Conservation (phyloP, 108 stramenopile genomes). For the Nitzschia inconspicua region DNA sequence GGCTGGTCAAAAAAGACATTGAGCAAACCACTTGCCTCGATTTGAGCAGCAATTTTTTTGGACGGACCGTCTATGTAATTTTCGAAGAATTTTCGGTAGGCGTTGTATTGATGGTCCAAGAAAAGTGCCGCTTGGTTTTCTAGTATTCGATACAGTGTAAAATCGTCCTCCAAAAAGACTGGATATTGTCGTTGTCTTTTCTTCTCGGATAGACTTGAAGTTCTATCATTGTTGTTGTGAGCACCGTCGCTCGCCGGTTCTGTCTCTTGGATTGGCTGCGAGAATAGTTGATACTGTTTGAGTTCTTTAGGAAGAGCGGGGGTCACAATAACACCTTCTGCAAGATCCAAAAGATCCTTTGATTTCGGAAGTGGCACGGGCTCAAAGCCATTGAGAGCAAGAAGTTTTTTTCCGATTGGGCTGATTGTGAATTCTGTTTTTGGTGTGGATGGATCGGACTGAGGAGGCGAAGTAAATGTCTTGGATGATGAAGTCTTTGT, state of each 20-base stretch:
- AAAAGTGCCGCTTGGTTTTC: conserved; percentile 35
- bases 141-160: conserved; percentile 40
- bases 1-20: background rate
- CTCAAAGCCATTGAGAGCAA: too few species aligned
- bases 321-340: conserved; percentile 24
- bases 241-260: background rate
- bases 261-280: background rate
- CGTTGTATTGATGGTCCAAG: conserved; percentile 10
- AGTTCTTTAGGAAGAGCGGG: conserved; percentile 6
- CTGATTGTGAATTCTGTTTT: too few species aligned
- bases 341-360: too few species aligned
- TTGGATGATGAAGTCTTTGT: too few species aligned
- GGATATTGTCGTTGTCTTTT: background rate
- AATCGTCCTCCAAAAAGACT: conserved; percentile 39
- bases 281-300: background rate
- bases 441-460: too few species aligned
- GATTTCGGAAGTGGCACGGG: too few species aligned
- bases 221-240: background rate
- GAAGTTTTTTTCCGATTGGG: too few species aligned
- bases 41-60: too few species aligned
- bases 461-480: too few species aligned
- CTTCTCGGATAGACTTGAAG: background rate
- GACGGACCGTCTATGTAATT: background rate
- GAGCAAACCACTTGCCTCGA: background rate
- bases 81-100: background rate